A percentile compares a stretch with the other conserved stretches of the same genome.
phyloP scores from a whole-genome alignment of 2,329 filamentous ascomycete species.

The Hypoxylon sp. region DNA sequence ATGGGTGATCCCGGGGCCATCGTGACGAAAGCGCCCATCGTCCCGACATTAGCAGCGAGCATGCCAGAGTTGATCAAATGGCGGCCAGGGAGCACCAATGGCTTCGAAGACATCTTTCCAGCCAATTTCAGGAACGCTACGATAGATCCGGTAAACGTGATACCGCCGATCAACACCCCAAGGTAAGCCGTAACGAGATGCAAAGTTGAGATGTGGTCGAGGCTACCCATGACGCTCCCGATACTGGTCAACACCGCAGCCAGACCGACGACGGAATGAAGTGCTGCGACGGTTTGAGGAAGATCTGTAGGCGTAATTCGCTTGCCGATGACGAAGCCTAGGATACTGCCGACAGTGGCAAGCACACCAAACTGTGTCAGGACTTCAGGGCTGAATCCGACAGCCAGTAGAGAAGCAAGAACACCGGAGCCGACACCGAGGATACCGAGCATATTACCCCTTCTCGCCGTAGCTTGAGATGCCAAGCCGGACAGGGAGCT shows the following conservation, averaged over 20 bases:
- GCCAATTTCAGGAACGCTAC: constrained; percentile 91
- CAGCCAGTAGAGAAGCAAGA: constrained; percentile 84
- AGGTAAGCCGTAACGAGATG: constrained; percentile 90
- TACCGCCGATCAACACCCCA: constrained; percentile 87
- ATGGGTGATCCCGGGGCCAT: constrained; percentile 84
- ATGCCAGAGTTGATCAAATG: constrained; percentile 83
- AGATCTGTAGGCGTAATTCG: constrained; percentile 90
- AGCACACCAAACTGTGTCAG: constrained; percentile 84
- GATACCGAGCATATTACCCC: constrained; percentile 89
- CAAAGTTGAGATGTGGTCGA: constrained; percentile 79
- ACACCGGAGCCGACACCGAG: constrained; percentile 88
- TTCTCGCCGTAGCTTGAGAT: constrained; percentile 84
- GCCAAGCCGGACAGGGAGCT: constrained; percentile 85
- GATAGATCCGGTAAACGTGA: constrained; percentile 92
- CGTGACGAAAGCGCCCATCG: constrained; percentile 86
- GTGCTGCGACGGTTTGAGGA: constrained; percentile 88
- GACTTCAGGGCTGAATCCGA: constrained; percentile 83
- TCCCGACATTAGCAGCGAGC: constrained; percentile 81
- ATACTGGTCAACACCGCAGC: constrained; percentile 91
- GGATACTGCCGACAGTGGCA: constrained; percentile 77
- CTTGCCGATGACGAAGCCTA: constrained; percentile 82
- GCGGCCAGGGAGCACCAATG: constrained; percentile 78
- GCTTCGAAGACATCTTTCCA: constrained; percentile 84
- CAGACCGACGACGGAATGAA: constrained; percentile 91
- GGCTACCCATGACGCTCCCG: constrained; percentile 83